Conservation (phyloP, 1,284 basidiomycete species). For the Chiua sp. region DNA sequence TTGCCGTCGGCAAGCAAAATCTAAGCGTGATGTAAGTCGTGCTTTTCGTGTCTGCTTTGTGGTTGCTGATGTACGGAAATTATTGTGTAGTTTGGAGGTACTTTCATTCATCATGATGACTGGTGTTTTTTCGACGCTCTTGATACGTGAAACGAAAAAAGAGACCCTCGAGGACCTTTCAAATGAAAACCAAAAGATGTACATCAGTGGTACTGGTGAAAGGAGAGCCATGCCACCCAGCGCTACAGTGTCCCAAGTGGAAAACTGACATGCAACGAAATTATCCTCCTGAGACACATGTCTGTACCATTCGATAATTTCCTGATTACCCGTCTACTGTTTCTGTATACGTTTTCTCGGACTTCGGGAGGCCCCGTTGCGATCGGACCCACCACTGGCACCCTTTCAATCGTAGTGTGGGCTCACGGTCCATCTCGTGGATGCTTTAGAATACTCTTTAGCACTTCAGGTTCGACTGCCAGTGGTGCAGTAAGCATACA, state of each 20-base stretch:
- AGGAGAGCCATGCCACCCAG: not conserved
- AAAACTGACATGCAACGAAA: not conserved
- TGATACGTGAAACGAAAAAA: constrained; percentile 9
- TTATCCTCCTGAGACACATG: too few relatives aligned
- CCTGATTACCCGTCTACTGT: not conserved
- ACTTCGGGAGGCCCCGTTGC: not conserved
- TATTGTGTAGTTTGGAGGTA: constrained; percentile 1
- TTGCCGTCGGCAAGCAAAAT: not conserved
- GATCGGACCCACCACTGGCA: not conserved
- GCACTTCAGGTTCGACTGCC: not conserved
- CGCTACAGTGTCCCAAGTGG: not conserved
- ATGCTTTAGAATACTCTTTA: not conserved
- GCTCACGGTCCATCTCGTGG: not conserved
- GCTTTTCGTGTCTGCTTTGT: not conserved
- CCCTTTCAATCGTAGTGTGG: not conserved
- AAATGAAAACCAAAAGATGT: constrained; percentile 7
- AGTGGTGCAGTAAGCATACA: not conserved
- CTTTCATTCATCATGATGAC: constrained; percentile 17
- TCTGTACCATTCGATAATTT: not conserved
- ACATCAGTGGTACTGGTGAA: not conserved
- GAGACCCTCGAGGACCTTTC: constrained; percentile 11
- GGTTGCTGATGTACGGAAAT: not conserved
- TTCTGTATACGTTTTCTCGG: not conserved
- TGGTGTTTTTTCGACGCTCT: constrained; percentile 10
- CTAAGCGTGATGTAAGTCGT: constrained; percentile 6